Evolutionary conservation across 768 basidiomycete species (phyloP).

Genomic region (Tylopilus rubrobrunneus): DNA sequence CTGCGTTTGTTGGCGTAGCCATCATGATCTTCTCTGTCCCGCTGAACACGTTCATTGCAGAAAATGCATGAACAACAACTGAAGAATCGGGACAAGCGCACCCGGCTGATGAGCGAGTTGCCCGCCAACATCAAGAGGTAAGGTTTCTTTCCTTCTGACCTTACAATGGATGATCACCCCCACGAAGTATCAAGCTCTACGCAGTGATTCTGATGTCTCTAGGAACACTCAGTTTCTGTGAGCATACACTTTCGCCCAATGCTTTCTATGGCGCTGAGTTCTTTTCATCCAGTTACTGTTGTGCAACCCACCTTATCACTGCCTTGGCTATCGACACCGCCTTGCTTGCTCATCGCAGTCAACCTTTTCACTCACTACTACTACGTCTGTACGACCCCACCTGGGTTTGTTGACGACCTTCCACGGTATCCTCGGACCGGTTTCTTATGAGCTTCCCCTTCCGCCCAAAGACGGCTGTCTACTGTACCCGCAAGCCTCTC

Average conservation of each 20-base stretch:
- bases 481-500: conserved; percentile 49
- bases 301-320: conserved; percentile 63
- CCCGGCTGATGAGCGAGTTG: conserved; percentile 89
- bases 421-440: conserved; percentile 37
- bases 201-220: conserved; percentile 66
- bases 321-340: conserved; percentile 57
- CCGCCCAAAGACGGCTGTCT: conserved; percentile 11
- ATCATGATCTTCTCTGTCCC: conserved; percentile 86
- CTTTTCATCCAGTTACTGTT: conserved; percentile 61
- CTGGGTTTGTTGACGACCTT: conserved; percentile 75
- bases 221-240: conserved; percentile 80
- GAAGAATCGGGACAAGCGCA: conserved; percentile 86
- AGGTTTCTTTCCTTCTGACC: not conserved
- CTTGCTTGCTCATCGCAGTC: conserved; percentile 69
- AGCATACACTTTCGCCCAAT: conserved; percentile 30
- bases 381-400: conserved; percentile 71
- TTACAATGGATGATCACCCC: not conserved
- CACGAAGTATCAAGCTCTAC: conserved; percentile 77
- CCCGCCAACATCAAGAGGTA: conserved; percentile 86
- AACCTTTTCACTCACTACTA: conserved; percentile 86
- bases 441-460: conserved; percentile 55
- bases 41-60: conserved; percentile 73
- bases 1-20: conserved; percentile 83
- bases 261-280: not conserved
- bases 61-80: conserved; percentile 84